Percentiles rank a stretch among this genome's conserved stretches.
These are phyloP conservation scores for Pyricularia grisea DNA, from an alignment of 2,329 filamentous ascomycete species.

Conservation along the genomic window DNA sequence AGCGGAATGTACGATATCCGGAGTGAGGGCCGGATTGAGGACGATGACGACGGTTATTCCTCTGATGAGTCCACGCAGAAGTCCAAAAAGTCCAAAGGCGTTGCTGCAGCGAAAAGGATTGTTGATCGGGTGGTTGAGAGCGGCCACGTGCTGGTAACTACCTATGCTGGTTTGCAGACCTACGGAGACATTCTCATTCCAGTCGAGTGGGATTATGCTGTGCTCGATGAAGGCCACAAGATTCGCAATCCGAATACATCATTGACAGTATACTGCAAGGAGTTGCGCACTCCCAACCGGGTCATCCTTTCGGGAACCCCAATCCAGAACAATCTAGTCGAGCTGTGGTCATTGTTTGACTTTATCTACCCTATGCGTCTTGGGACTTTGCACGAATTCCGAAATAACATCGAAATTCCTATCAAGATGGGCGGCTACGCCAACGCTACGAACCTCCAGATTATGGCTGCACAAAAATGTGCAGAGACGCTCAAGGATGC, in stretches of 20 bases:
- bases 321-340: conserved; percentile 92
- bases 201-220: conserved; percentile 84
- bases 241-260: conserved; percentile 94
- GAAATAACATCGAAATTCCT: conserved; percentile 85
- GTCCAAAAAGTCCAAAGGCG: conserved; percentile 36
- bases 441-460: conserved; percentile 86
- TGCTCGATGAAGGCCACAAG: conserved; percentile 95
- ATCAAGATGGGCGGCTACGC: conserved; percentile 91
- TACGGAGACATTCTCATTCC: conserved; percentile 77
- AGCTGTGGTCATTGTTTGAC: conserved; percentile 95
- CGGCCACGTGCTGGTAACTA: conserved; percentile 90
- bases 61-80: conserved; percentile 1
- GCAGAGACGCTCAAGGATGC: conserved; percentile 89
- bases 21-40: conserved; percentile 47
- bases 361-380: conserved; percentile 96
- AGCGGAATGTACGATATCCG: conserved; percentile 88
- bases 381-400: conserved; percentile 83
- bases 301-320: conserved; percentile 93
- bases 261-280: conserved; percentile 92
- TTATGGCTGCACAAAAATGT: conserved; percentile 89
- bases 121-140: conserved; percentile 73
- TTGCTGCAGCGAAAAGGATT: conserved; percentile 67
- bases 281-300: conserved; percentile 79
- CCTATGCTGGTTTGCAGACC: conserved; percentile 90
- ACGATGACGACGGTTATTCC: conserved; percentile 34